phyloP scores from a whole-genome alignment of 2,329 filamentous ascomycete species.

The Aciculosporium take region DNA sequence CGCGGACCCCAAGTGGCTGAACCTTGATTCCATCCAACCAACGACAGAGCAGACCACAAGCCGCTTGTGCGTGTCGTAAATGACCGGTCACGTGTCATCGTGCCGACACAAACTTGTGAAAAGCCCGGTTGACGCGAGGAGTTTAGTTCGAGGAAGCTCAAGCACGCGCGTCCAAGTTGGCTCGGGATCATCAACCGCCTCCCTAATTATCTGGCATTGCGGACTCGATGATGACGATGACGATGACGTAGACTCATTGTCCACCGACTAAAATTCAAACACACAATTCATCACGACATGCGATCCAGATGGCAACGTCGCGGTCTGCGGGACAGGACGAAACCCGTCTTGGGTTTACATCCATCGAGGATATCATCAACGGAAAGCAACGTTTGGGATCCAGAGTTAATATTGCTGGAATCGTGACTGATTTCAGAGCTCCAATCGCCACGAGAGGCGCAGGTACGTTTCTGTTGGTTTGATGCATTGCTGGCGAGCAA shows the following conservation, averaged over 20 bases:
- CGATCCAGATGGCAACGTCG: slow-evolving; percentile 5
- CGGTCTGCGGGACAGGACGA: slow-evolving; percentile 2
- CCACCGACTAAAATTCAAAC: not conserved
- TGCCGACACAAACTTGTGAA: not conserved
- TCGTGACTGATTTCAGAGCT: slow-evolving; percentile 51
- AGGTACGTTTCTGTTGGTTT: slow-evolving; percentile 26
- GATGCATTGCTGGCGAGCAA: not conserved
- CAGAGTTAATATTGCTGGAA: slow-evolving; percentile 49
- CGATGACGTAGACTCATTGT: not conserved
- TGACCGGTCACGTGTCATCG: slow-evolving; percentile 3
- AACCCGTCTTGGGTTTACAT: slow-evolving; percentile 13
- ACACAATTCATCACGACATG: not conserved
- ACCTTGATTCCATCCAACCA: too few relatives aligned
- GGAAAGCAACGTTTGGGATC: slow-evolving; percentile 14
- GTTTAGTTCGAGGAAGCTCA: not conserved
- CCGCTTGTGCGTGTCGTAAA: not conserved
- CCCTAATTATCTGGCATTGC: not conserved
- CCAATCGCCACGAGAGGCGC: slow-evolving; percentile 34
- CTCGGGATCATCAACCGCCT: not conserved
- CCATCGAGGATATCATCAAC: slow-evolving; percentile 30
- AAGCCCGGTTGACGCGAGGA: not conserved
- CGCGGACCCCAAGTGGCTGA: too few relatives aligned
- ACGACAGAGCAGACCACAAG: too few relatives aligned
- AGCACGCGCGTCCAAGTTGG: not conserved
- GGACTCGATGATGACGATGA: not conserved